phyloP scores from a whole-genome alignment of 108 stramenopile genomes.

The Pseudonitzschia delicatissima region DNA sequence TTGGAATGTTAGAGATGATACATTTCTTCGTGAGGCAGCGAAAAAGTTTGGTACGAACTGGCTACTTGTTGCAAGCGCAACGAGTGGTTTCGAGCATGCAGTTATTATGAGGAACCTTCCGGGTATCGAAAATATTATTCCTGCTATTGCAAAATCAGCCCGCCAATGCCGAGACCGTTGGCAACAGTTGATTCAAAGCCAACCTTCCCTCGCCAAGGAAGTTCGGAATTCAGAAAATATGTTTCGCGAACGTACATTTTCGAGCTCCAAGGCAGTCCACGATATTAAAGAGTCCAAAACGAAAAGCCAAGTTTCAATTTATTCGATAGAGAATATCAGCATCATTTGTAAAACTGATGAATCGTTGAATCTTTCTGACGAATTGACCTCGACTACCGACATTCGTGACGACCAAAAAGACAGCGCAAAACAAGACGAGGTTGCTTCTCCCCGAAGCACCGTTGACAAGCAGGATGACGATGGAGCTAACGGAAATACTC shows the following conservation, averaged over 20 bases:
- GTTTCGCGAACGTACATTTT: slow-evolving; percentile 13
- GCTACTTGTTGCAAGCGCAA: slow-evolving; percentile 46
- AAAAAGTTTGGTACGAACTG: slow-evolving; percentile 64
- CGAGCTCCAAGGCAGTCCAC: not conserved
- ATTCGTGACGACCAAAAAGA: not conserved
- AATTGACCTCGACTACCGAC: not conserved
- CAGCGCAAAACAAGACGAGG: not conserved
- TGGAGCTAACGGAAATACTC: not conserved
- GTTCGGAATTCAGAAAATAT: slow-evolving; percentile 10
- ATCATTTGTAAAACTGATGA: not conserved
- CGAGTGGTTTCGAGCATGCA: slow-evolving; percentile 35
- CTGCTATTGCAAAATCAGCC: slow-evolving; percentile 27
- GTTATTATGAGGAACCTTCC: not conserved
- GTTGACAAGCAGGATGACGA: slow-evolving; percentile 12
- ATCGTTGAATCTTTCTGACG: not conserved
- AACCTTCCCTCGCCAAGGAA: slow-evolving; percentile 22
- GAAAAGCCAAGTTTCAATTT: not conserved
- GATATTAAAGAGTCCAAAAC: not conserved
- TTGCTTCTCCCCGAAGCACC: slow-evolving; percentile 1
- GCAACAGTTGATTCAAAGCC: slow-evolving; percentile 31
- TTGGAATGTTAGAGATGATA: slow-evolving; percentile 60
- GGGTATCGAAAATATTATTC: not conserved
- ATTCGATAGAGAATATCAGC: not conserved
- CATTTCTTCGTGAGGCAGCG: slow-evolving; percentile 36
- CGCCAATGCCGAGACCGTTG: slow-evolving; percentile 66